Evolutionary conservation across 2,329 filamentous ascomycete species (phyloP).

Genomic region (Cladophialophora exuberans): DNA sequence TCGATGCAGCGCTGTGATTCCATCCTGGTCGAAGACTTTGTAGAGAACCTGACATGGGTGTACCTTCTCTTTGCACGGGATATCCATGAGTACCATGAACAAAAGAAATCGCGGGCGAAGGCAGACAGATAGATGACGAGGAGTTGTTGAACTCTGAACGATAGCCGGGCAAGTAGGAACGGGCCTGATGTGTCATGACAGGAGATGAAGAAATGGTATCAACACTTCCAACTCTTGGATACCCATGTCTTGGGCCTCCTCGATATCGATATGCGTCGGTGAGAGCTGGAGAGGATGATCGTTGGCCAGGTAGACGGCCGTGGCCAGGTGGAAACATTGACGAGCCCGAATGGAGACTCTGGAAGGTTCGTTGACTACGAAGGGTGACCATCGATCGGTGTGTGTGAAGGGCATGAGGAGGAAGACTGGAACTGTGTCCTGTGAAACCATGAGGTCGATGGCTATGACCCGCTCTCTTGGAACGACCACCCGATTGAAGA

Average conservation of each 20-base stretch:
- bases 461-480: conserved; percentile 23
- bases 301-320: conserved; percentile 12
- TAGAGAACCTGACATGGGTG: conserved; percentile 27
- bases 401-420: conserved; percentile 23
- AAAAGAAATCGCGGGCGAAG: conserved; percentile 28
- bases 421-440: conserved; percentile 7
- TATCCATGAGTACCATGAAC: conserved; percentile 2
- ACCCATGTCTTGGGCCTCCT: conserved; percentile 13
- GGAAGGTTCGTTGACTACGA: conserved; percentile 26
- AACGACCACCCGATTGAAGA: conserved; percentile 21
- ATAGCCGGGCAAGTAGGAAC: conserved; percentile 19
- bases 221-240: conserved; percentile 24
- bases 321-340: conserved; percentile 18
- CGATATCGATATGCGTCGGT: conserved; percentile 24
- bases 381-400: conserved; percentile 33
- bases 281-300: conserved; percentile 28
- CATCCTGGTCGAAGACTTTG: conserved; percentile 21
- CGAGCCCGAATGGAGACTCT: conserved; percentile 28
- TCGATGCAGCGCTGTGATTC: conserved; percentile 22
- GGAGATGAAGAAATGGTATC: conserved; percentile 32
- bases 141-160: conserved; percentile 30
- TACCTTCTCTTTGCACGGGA: conserved; percentile 19
- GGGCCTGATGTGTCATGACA: conserved; percentile 13
- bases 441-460: conserved; percentile 13
- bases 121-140: conserved; percentile 26